Conservation (phyloP, 2,329 filamentous ascomycete genomes). For the Scedosporium minutisporum region DNA sequence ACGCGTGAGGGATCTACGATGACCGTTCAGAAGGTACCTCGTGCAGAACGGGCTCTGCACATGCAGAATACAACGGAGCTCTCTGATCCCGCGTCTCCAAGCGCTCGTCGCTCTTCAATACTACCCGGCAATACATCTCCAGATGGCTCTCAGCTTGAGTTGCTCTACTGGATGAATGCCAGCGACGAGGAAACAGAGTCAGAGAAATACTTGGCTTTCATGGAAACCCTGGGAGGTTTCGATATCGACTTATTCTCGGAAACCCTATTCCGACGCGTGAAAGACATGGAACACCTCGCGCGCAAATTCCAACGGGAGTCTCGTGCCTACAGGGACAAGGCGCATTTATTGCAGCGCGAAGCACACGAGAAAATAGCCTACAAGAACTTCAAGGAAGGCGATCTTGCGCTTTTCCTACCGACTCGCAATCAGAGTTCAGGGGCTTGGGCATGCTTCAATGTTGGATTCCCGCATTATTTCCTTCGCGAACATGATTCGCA, state of each 20-base stretch:
- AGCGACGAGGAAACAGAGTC: slow-evolving; percentile 51
- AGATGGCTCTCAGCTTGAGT: slow-evolving; percentile 57
- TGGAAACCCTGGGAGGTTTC: slow-evolving; percentile 65
- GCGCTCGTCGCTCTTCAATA: slow-evolving; percentile 43
- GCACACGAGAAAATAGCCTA: slow-evolving; percentile 95
- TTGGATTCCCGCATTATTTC: slow-evolving; percentile 95
- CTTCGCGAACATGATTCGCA: slow-evolving; percentile 86
- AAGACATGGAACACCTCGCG: slow-evolving; percentile 86
- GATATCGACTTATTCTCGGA: slow-evolving; percentile 79
- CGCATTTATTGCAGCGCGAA: slow-evolving; percentile 70
- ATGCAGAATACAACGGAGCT: slow-evolving; percentile 48
- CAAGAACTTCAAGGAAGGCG: slow-evolving; percentile 90
- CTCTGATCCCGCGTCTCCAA: slow-evolving; percentile 40
- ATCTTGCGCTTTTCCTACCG: slow-evolving; percentile 86
- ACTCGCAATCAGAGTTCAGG: slow-evolving; percentile 90
- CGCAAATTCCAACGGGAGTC: slow-evolving; percentile 90
- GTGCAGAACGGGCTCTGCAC: slow-evolving; percentile 44
- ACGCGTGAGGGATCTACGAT: slow-evolving; percentile 64
- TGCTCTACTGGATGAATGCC: slow-evolving; percentile 75
- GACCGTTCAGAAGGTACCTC: slow-evolving; percentile 62
- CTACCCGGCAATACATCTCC: slow-evolving; percentile 43
- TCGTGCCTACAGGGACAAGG: slow-evolving; percentile 77
- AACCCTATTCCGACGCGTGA: slow-evolving; percentile 77
- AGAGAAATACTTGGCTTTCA: slow-evolving; percentile 64
- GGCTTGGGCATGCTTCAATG: slow-evolving; percentile 97